Base-by-base conservation (phyloP, 805 yeast species). In the Lachancea meyersii region DNA sequence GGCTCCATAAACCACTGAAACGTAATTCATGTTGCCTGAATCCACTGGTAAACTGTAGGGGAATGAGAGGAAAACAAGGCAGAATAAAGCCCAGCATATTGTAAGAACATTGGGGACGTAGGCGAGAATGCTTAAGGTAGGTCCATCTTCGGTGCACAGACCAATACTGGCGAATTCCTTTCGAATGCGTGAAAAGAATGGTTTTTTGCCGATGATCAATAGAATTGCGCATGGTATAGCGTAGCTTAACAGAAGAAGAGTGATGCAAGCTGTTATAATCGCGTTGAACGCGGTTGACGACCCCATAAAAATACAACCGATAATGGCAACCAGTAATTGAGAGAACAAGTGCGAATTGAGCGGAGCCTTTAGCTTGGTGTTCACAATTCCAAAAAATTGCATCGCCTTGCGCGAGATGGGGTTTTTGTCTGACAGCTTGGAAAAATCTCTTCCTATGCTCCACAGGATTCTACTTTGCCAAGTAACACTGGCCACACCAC, bases 391-490 rank as follows among this genome's bases (percentile, higher is more conserved):
- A 27, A 48, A 73, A 35, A 62, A 64, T 14, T 78, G 75, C 22
- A 73, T 74, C 3, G 30, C 13, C 20, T 10, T 26, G 28, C 21
- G 32, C 4, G 36, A 35, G 4, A 22, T 14, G 5, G 31, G 24
- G 11, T 26, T 28, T 22, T 19, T 22, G 10, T 10, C 10, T 8
- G 37, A 13, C 30, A 80, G 79, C 44, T 77, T 62, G 28, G 82
- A 84, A 36, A 77, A 71, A 54, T 80, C 86, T 61, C 85, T 69
- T 3, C 85, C 70, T 52, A 80, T 77, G 6, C 85, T 77, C 83
- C 85, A 82, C 48, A 80, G 68, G 38, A 79, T 67, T 51, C 87
- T 69, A 19, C 82, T 77, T 54, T 77, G 81, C 83, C 85, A 79
- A 9, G 86, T 78, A 49, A 77, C 80, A 14, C 78, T 73, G 6